Base-by-base conservation (phyloP, 306 rosid genomes). In the Hippophae rhamnoides region DNA sequence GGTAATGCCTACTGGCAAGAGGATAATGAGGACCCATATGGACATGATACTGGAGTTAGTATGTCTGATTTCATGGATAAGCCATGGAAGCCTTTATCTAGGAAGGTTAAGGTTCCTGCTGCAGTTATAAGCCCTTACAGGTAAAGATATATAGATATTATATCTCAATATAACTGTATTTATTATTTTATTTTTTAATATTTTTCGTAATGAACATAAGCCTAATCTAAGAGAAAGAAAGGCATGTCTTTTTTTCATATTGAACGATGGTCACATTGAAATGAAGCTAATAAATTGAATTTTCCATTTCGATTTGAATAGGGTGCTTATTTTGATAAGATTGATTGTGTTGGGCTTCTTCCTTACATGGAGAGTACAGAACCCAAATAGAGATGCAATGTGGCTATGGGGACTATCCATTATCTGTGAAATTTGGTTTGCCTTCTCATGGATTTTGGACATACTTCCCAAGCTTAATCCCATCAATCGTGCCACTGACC, bases 381-480 rank as follows among this genome's bases (percentile, higher is more conserved):
- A 89, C 63, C 96, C 96, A 2, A 89, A 89, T 54, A 65, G 47
- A 5, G 94, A 89, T 26, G 96, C 96, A 57, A 58, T 85, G 78
- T 89, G 96, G 94, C 66, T 89, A 27, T 89, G 96, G 96, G 96
- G 76, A 1, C 74, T 83, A 58, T 89, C 96, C 54, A 75, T 85
- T 51, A 88, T 83, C 9, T 89, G 96, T 61, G 96, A 89, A 72
- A n/a, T 79, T 41, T 89, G 96, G 96, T 89, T 89, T 69, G 75
- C 90, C 14, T 75, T 89, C 72, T 89, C 96, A 9, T 89, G 96
- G 96, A 63, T 85, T 45, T 72, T 89, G 23, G 96, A 89, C 43
- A 40, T 73, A 0, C 89, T 89, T 10, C 94, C 94, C 0, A 89
- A 89, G 76, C 72, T 83, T 18, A 89, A 89, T 61, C 96, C 96